Conservation (phyloP, 805 yeast genomes). For the Blastobotrys parvus region DNA sequence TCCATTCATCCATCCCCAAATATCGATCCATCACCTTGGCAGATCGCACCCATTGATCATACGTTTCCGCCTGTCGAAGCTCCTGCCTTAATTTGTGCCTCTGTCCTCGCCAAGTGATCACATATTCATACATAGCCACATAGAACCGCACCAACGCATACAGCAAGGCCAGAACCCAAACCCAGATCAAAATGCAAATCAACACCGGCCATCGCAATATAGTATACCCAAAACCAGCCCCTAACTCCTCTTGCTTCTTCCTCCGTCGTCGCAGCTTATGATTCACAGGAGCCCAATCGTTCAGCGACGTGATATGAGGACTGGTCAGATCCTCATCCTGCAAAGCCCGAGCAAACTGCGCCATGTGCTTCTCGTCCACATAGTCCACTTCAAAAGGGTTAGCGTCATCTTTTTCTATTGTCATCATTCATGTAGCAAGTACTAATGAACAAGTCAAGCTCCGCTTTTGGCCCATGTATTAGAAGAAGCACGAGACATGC, state of each 20-base stretch:
- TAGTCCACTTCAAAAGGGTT: constrained; percentile 11
- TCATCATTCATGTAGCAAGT: no score
- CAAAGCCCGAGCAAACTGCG: constrained; percentile 33
- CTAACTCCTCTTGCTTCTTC: constrained; percentile 9
- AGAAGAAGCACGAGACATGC: no score
- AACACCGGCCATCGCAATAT: constrained; percentile 62
- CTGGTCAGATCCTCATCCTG: constrained; percentile 25
- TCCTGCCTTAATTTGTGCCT: constrained; percentile 41
- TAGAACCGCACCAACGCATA: constrained; percentile 49
- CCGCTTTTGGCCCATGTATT: no score
- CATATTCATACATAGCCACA: constrained; percentile 55
- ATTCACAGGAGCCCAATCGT: constrained; percentile 42
- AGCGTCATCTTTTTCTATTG: no score
- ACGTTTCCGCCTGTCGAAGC: constrained; percentile 42
- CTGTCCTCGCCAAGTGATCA: constrained; percentile 53
- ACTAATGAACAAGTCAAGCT: no score
- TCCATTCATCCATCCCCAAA: constrained; percentile 59
- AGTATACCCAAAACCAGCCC: constrained; percentile 35
- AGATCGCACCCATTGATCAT: constrained; percentile 53
- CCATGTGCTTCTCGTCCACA: constrained; percentile 8
- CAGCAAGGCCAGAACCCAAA: constrained; percentile 37
- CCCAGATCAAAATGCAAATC: constrained; percentile 45
- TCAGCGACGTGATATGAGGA: constrained; percentile 31
- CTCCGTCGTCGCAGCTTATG: background rate
- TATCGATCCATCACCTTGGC: constrained; percentile 51